Evolutionary conservation across 208 protist genomes (phyloP), one percentile per base, ranked within the genome.

Genomic region (Acanthamoeba healyi): DNA sequence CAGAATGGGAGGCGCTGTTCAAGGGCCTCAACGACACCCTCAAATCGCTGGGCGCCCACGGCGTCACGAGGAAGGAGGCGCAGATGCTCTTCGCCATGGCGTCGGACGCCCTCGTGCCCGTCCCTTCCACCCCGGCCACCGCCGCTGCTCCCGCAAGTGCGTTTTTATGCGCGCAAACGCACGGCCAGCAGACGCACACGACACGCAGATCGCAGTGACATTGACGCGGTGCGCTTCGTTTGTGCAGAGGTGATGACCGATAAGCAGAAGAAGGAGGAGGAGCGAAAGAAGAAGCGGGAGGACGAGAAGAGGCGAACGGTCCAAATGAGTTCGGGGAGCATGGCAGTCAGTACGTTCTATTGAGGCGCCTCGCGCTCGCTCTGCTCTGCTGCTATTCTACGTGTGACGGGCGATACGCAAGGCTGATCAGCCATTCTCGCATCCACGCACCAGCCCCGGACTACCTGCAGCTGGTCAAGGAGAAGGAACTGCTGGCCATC

Each of bases 21-120:
- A 79, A 79, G 36, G 70, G 70, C 22, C 70, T 79, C 70, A 79
- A 79, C 40, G 70, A 79, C 70, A 79, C 70, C 12, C 70, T 79
- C 38, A 40, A 46, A 19, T 79, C 70, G 22, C 70, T 79, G 70
- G 70, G 70, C 32, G 70, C 70, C 32, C 70, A 79, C 36, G 70
- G 70, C 32, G 36, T 79, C 26, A 79, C 70, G 26, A 79, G 46
- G 36, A 79, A 79, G 70, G 70, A 79, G 70, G 70, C 70, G 15
- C 70, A 79, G 70, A 79, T 79, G 70, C 70, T 79, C 70, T 79
- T 79, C n/a, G 70, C 70, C 40, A 79, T 79, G 70, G 70, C 70
- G 6, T 79, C 70, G 15, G 70, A 79, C 9, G 70, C 70, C 17
- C 70, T 79, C 34, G 70, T 79, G 34, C 70, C 70, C 15, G 70